phyloP scores from a whole-genome alignment of 257 asterid species.

The Mentha longifolia region DNA sequence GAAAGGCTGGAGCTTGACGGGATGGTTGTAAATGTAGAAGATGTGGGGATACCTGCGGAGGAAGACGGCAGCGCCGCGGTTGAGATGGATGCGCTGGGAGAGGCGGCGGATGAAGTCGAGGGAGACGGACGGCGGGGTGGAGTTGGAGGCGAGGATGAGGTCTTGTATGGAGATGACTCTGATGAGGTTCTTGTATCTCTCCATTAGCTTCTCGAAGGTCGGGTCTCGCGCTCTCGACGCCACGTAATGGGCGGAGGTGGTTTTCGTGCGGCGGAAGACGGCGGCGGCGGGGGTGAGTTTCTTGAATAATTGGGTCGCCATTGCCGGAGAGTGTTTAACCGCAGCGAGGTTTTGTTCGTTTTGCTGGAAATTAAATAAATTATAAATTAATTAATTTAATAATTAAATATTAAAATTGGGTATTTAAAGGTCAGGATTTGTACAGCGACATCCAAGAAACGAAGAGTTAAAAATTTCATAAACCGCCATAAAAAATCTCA shows the following conservation, averaged over 20 bases:
- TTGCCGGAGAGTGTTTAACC: conserved; percentile 23
- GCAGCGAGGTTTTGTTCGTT: not conserved
- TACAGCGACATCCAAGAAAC: not conserved
- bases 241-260: conserved; percentile 72
- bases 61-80: conserved; percentile 80
- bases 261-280: conserved; percentile 61
- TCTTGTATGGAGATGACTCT: conserved; percentile 77
- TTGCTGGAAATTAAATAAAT: not conserved
- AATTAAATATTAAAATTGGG: too few relatives aligned
- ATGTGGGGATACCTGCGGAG: conserved; percentile 83
- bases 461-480: not conserved
- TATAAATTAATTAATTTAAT: too few relatives aligned
- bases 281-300: conserved; percentile 35
- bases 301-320: conserved; percentile 57
- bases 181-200: conserved; percentile 71
- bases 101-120: conserved; percentile 82
- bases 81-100: conserved; percentile 82
- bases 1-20: conserved; percentile 58
- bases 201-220: conserved; percentile 89
- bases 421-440: too few relatives aligned
- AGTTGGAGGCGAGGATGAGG: conserved; percentile 62
- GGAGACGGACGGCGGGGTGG: conserved; percentile 64
- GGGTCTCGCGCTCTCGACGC: conserved; percentile 81
- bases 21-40: conserved; percentile 71
- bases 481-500: conserved; percentile 1